These are phyloP conservation scores for Caloboletus inedulis DNA, from an alignment of 1,284 basidiomycete species.

Conservation along the genomic window DNA sequence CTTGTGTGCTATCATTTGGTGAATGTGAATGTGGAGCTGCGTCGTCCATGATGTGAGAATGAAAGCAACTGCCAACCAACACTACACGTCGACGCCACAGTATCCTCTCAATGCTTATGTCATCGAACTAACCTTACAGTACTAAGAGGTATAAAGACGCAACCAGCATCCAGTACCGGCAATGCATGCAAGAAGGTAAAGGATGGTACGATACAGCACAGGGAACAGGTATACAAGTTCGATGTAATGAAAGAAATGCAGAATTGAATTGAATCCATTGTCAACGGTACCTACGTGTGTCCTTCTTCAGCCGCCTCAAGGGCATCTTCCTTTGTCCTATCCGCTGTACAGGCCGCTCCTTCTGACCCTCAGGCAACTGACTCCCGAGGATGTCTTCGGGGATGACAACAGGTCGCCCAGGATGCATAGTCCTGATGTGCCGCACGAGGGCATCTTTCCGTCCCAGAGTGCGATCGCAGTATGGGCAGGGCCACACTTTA, in stretches of 20 bases:
- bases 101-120: constrained; percentile 10
- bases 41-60: constrained; percentile 18
- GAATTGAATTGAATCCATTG: neutral
- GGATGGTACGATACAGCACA: neutral
- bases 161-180: neutral
- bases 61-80: neutral
- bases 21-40: neutral
- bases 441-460: constrained; percentile 25
- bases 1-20: constrained; percentile 5
- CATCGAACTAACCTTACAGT: neutral
- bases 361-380: neutral
- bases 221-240: neutral
- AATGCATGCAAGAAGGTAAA: neutral
- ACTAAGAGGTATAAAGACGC: neutral
- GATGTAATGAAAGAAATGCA: neutral
- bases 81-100: neutral
- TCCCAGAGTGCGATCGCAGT: constrained; percentile 18
- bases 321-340: constrained; percentile 9
- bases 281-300: constrained; percentile 3
- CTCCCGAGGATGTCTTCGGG: constrained; percentile 3
- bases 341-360: neutral
- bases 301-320: constrained; percentile 9
- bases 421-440: constrained; percentile 22
- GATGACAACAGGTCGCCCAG: neutral
- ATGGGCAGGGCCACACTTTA: constrained; percentile 26